Evolutionary conservation across 768 basidiomycete species (phyloP).

Genomic region (Tricholoma flavovirens): DNA sequence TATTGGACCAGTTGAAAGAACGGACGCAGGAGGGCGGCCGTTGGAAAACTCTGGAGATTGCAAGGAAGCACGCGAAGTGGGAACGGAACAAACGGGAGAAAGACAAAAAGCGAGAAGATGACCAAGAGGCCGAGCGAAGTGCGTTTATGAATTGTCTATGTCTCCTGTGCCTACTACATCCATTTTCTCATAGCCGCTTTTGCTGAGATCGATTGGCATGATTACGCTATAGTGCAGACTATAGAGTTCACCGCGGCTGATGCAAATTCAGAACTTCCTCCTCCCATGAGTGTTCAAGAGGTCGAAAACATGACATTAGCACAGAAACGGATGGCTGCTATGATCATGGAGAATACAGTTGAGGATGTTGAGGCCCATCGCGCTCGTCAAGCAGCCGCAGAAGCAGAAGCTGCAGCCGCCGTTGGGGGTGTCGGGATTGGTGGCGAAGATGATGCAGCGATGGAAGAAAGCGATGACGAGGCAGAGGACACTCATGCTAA

Average conservation of each 20-base stretch:
- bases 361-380: constrained; percentile 82
- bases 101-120: constrained; percentile 82
- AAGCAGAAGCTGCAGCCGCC: constrained; percentile 79
- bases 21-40: constrained; percentile 59
- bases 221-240: constrained; percentile 96
- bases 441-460: constrained; percentile 57
- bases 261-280: constrained; percentile 83
- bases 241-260: constrained; percentile 96
- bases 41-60: constrained; percentile 75
- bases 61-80: constrained; percentile 81
- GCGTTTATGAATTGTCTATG: constrained; percentile 27
- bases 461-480: constrained; percentile 85
- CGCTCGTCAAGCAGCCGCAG: constrained; percentile 78
- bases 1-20: constrained; percentile 62
- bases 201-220: constrained; percentile 99
- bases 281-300: constrained; percentile 94
- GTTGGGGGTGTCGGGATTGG: constrained; percentile 56
- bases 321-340: constrained; percentile 96
- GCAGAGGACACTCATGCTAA: constrained; percentile 54
- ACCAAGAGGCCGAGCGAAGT: constrained; percentile 89
- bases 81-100: constrained; percentile 78
- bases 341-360: constrained; percentile 94
- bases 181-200: constrained; percentile 60
- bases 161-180: constrained; percentile 5
- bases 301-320: constrained; percentile 95